phyloP scores from a whole-genome alignment of 371 early-diverging fungal species.

The Syncephalastrum contaminatum region DNA sequence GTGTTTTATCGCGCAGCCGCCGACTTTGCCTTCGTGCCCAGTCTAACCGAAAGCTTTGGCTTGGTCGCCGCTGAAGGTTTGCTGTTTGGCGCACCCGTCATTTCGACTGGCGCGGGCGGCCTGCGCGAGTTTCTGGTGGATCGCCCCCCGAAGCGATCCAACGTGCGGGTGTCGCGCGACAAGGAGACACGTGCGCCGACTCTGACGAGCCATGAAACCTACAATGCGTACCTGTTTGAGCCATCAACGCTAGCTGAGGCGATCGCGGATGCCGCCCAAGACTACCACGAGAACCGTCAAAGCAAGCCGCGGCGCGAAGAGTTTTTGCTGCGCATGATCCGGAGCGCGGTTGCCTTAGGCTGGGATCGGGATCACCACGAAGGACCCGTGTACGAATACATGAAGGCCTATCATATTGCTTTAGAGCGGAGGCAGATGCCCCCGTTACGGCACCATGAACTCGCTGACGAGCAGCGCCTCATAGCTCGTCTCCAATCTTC shows the following conservation, averaged over 20 bases:
- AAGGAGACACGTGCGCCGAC: conserved; percentile 19
- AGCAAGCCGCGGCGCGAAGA: conserved; percentile 37
- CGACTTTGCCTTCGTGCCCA: conserved; percentile 62
- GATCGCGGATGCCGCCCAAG: conserved; percentile 36
- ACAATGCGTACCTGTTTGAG: conserved; percentile 25
- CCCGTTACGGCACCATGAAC: conserved; percentile 26
- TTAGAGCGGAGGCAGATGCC: conserved; percentile 5
- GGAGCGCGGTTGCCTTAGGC: conserved; percentile 43
- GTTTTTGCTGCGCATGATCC: conserved; percentile 42
- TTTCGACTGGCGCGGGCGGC: conserved; percentile 58
- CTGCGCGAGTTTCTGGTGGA: conserved; percentile 57
- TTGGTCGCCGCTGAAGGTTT: conserved; percentile 59
- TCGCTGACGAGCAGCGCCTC: conserved; percentile 33
- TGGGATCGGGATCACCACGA: conserved; percentile 40
- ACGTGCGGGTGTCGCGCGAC: conserved; percentile 8
- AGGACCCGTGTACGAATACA: conserved; percentile 25
- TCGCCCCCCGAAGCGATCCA: conserved; percentile 25
- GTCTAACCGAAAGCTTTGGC: conserved; percentile 51
- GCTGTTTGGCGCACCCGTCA: conserved; percentile 59
- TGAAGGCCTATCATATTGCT: conserved; percentile 18
- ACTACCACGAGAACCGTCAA: conserved; percentile 23
- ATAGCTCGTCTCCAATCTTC: conserved; percentile 13
- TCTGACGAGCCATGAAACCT: conserved; percentile 9
- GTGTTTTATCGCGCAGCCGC: conserved; percentile 59
- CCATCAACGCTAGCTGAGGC: conserved; percentile 23